These are phyloP conservation scores for Neopestalotiopsis sp. DNA, from an alignment of 2,329 filamentous ascomycete species.

Conservation along the genomic window DNA sequence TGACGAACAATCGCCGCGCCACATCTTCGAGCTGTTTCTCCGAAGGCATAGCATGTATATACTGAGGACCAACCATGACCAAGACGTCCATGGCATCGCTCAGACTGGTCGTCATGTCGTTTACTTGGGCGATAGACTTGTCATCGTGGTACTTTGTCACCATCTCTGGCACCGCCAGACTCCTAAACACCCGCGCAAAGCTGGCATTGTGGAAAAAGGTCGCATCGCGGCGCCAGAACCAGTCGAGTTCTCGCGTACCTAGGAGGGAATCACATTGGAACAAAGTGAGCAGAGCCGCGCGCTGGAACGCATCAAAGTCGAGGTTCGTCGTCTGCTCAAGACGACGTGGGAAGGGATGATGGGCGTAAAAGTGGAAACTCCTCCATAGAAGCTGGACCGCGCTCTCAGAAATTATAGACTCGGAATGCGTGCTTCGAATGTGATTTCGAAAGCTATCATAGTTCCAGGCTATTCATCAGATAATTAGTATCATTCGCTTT, in stretches of 20 bases:
- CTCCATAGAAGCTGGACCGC: conserved; percentile 8
- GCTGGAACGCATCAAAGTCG: not conserved
- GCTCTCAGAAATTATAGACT: not conserved
- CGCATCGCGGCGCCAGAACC: conserved; percentile 6
- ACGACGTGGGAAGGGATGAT: conserved; percentile 6
- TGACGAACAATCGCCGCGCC: not conserved
- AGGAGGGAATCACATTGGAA: conserved; percentile 1
- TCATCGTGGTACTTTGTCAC: too few relatives aligned
- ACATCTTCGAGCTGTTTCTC: not conserved
- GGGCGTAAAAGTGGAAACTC: conserved; percentile 10
- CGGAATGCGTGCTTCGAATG: not conserved
- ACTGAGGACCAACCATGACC: conserved; percentile 5
- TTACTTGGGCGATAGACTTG: not conserved
- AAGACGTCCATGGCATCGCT: conserved; percentile 10
- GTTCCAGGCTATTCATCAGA: not conserved
- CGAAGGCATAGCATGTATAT: conserved; percentile 7
- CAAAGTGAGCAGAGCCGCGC: not conserved
- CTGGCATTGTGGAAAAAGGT: not conserved
- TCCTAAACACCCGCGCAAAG: conserved; percentile 7
- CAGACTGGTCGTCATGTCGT: not conserved
- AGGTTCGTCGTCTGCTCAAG: not conserved
- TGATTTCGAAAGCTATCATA: not conserved
- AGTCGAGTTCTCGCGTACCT: conserved; percentile 2
- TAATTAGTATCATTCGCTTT: not conserved
- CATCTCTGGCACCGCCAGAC: not conserved